These are phyloP conservation scores for Falciphora oryzae DNA, from an alignment of 2,329 filamentous ascomycete genomes.

Conservation along the genomic window DNA sequence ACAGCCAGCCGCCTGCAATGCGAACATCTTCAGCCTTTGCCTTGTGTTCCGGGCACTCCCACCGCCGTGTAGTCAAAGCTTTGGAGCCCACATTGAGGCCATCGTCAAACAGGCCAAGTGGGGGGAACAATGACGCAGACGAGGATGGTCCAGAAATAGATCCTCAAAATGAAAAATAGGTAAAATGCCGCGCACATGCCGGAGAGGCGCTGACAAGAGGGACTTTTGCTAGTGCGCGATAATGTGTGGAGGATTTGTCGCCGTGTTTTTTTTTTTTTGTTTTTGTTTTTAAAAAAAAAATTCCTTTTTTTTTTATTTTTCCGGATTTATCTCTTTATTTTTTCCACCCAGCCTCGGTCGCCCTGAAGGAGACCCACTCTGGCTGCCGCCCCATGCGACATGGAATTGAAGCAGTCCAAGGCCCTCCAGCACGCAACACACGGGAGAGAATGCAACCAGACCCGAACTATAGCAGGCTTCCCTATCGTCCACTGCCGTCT, in stretches of 20 bases:
- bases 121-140: not conserved
- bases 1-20: not conserved
- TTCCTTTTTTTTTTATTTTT: not conserved
- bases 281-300: too few relatives aligned
- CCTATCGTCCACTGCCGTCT: not conserved
- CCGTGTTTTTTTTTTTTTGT: not conserved
- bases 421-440: not conserved
- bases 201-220: not conserved
- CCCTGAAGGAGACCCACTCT: not conserved
- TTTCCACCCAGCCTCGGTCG: not conserved
- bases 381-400: not conserved
- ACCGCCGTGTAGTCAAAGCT: not conserved
- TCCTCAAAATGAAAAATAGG: not conserved
- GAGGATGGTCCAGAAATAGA: not conserved
- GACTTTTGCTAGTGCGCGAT: not conserved
- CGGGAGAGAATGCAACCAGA: not conserved
- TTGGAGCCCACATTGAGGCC: too few relatives aligned
- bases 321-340: not conserved
- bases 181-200: not conserved
- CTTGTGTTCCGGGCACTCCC: not conserved
- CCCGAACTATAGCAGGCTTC: not conserved
- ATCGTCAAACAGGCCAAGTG: not conserved
- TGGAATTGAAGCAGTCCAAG: not conserved
- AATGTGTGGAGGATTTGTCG: too few relatives aligned
- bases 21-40: not conserved